Percentiles rank a stretch among this genome's conserved stretches.
Evolutionary conservation across 2,329 filamentous ascomycete genomes (phyloP).

Genomic region (Fusarium torulosum): DNA sequence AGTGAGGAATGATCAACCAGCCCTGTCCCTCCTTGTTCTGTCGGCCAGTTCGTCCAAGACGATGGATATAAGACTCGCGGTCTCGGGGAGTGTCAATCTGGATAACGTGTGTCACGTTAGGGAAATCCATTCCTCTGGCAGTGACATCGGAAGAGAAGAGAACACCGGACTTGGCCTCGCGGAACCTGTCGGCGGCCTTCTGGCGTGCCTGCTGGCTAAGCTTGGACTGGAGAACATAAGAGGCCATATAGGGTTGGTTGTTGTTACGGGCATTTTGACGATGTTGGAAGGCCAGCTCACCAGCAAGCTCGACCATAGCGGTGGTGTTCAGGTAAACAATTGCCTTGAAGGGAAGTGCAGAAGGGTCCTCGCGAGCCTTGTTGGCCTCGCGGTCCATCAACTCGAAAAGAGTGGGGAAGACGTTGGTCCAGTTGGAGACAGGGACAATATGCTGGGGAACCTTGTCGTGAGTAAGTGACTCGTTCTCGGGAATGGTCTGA

Average conservation of each 20-base stretch:
- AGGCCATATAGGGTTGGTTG: constrained; percentile 56
- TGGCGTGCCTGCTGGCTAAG: constrained; percentile 79
- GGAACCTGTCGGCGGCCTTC: constrained; percentile 78
- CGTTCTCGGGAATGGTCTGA: constrained; percentile 85
- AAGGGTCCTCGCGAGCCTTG: constrained; percentile 55
- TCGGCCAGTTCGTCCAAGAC: constrained; percentile 81
- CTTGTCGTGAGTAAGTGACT: constrained; percentile 84
- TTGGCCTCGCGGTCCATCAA: constrained; percentile 73
- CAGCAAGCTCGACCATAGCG: constrained; percentile 74
- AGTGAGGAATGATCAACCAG: constrained; percentile 72
- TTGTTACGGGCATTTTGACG: constrained; percentile 56
- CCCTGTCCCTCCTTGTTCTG: constrained; percentile 80
- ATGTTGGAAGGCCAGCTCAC: constrained; percentile 62
- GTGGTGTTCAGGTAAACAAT: constrained; percentile 92
- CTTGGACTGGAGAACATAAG: constrained; percentile 77
- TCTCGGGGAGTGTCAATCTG: constrained; percentile 75
- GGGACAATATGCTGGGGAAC: constrained; percentile 84
- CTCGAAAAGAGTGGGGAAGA: constrained; percentile 82
- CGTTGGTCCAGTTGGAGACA: constrained; percentile 78
- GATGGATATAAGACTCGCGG: constrained; percentile 81
- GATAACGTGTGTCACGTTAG: constrained; percentile 82
- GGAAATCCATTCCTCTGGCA: constrained; percentile 86
- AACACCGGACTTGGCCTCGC: constrained; percentile 70
- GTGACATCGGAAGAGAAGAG: constrained; percentile 85
- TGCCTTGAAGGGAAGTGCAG: constrained; percentile 83